phyloP scores from a whole-genome alignment of 139 green algal genomes.

The Nannochloris sp. region DNA sequence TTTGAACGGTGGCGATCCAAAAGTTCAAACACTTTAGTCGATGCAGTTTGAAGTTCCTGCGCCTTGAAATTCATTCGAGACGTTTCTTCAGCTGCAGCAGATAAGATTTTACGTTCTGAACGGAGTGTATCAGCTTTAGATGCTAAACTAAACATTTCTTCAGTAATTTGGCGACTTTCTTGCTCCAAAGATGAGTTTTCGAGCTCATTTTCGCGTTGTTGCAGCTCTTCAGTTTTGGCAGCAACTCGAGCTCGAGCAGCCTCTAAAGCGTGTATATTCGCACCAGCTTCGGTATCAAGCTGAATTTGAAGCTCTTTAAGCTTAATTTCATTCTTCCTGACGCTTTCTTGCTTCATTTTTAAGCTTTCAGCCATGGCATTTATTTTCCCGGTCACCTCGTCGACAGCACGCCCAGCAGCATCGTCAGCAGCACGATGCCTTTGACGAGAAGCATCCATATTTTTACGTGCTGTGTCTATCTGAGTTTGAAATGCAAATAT shows the following conservation, averaged over 20 bases:
- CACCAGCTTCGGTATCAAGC: neutral
- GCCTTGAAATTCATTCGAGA: constrained; percentile 21
- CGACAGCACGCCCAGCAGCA: constrained; percentile 1
- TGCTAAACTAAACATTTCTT: neutral
- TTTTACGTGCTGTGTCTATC: constrained; percentile 1
- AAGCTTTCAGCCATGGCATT: constrained; percentile 19
- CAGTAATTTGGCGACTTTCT: neutral
- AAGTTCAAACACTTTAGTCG: constrained; percentile 1
- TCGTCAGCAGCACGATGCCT: constrained; percentile 35
- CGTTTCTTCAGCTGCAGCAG: constrained; percentile 13
- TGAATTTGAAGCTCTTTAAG: constrained; percentile 11
- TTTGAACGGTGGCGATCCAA: neutral
- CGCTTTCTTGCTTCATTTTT: constrained; percentile 34
- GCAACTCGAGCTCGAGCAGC: neutral
- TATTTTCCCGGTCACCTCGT: constrained; percentile 14
- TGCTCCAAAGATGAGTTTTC: neutral
- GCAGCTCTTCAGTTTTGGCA: neutral
- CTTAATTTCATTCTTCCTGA: constrained; percentile 19
- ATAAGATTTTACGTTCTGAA: constrained; percentile 30
- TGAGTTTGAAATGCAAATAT: neutral
- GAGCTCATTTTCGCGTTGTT: constrained; percentile 14
- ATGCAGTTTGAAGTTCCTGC: constrained; percentile 4
- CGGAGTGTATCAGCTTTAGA: neutral
- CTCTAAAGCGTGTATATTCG: neutral
- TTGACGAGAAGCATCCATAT: constrained; percentile 21